A percentile compares a stretch with the other conserved stretches of the same genome.
These are phyloP conservation scores for Penicillium thymicola DNA, from an alignment of 2,329 filamentous ascomycete genomes.

Conservation along the genomic window DNA sequence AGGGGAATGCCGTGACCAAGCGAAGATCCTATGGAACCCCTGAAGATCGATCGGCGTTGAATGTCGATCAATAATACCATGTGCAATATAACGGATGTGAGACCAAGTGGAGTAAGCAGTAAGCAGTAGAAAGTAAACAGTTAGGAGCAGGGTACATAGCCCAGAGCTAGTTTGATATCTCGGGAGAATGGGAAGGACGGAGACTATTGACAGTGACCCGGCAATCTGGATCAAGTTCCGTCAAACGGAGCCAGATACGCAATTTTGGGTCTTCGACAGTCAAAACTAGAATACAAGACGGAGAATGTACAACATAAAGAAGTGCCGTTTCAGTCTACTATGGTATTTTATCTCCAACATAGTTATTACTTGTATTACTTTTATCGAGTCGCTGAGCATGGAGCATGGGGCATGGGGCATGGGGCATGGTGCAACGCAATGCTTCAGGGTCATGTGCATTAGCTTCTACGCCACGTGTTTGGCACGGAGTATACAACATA, in stretches of 20 bases:
- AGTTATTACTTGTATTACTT: background rate
- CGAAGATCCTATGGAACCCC: slow-evolving; percentile 9
- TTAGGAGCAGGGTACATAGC: background rate
- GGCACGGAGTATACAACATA: background rate
- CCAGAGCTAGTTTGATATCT: background rate
- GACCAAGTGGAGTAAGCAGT: slow-evolving; percentile 3
- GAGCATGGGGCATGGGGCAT: background rate
- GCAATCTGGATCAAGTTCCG: background rate
- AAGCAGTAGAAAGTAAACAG: background rate
- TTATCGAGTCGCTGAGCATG: background rate
- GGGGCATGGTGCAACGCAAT: background rate
- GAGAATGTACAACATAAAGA: background rate
- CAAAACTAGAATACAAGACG: background rate
- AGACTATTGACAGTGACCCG: background rate
- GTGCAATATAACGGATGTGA: background rate
- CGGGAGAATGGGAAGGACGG: background rate
- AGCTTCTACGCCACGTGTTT: background rate
- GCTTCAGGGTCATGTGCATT: background rate
- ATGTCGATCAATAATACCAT: background rate
- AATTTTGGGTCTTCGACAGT: background rate
- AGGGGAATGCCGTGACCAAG: background rate
- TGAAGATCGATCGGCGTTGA: slow-evolving; percentile 12
- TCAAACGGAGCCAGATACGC: background rate
- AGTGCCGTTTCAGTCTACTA: background rate
- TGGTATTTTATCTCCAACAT: background rate